Base-by-base conservation (phyloP, 352 stramenopile species). In the Pythium sp. region DNA sequence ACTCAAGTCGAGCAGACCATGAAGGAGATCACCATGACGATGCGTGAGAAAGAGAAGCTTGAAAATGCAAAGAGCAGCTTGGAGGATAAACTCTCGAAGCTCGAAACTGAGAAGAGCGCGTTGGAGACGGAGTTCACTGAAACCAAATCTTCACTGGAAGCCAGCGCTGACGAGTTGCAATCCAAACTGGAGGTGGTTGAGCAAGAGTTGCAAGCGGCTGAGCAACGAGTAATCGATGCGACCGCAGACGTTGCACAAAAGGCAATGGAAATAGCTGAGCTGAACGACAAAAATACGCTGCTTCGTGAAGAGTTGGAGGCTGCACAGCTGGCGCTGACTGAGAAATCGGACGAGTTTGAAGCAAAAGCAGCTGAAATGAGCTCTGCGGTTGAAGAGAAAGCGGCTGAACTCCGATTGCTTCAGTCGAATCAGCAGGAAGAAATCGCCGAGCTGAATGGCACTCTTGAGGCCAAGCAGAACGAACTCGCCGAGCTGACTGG, bases 1-100 rank as follows among this genome's bases (percentile, higher is more conserved):
- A 36, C 64, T 4, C 70, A 80, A n/a, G 70, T 83, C 0, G 71
- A 85, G 59, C 64, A 75, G 55, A 74, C 69, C 0, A 72, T 77
- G 41, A 58, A 78, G n/a, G 77, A 86, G 55, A 77, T 78, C 32
- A 74, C 68, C 5, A 65, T 68, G 7, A 55, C 71, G 43, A 55
- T 83, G 55, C 65, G 58, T 15, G 60, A 70, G 0, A 78, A 87
- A 66, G 11, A 78, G 34, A 65, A 74, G 9, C 34, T 80, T 3
- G 58, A 58, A 22, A 26, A 58, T 5, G 55, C 28, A 2, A 65
- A 55, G 18, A 47, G 34, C 7, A 36, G 22, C 8, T 26, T 78
- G 2, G 72, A 76, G 18, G 46, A 60, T 28, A 59, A 68, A 38
- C 15, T 76, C n/a, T 63, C 55, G 55, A 57, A 26, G n/a, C 56